Conservation (phyloP, 495 filamentous ascomycete species). For the Amniculicola lignicola region DNA sequence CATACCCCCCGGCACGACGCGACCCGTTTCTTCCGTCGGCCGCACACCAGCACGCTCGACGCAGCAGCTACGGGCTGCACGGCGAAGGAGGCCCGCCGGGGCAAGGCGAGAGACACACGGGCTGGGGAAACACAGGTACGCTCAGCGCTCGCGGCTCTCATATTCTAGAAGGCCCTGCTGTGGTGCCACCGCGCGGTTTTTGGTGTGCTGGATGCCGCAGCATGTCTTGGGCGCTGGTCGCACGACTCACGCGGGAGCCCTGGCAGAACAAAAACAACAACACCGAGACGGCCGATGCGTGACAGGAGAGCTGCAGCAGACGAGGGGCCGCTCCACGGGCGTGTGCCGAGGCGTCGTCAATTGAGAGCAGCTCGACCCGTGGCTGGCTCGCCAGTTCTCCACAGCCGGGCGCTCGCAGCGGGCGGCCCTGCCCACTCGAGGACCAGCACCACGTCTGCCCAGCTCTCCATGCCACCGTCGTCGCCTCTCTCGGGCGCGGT, state of each 20-base stretch:
- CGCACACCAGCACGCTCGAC: constrained; percentile 29
- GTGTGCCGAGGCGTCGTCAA: no score
- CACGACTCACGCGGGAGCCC: constrained; percentile 6
- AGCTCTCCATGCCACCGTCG: background rate
- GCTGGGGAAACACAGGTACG: constrained; percentile 35
- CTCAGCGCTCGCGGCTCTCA: constrained; percentile 13
- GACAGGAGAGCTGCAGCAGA: no score
- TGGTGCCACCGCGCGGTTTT: constrained; percentile 5
- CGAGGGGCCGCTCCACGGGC: no score
- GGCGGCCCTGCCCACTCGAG: no score
- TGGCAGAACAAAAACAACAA: background rate
- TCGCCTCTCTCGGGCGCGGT: background rate
- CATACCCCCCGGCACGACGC: constrained; percentile 36
- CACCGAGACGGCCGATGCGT: background rate
- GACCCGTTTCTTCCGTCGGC: constrained; percentile 40
- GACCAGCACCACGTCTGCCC: no score
- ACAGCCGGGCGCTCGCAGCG: no score
- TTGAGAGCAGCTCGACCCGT: background rate
- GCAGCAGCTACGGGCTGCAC: constrained; percentile 36
- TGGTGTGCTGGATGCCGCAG: constrained; percentile 18
- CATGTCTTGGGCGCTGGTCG: constrained; percentile 10
- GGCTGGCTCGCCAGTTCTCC: constrained; percentile 6
- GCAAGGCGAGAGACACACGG: constrained; percentile 25
- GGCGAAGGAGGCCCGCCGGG: constrained; percentile 6
- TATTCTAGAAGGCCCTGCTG: constrained; percentile 1